Base-by-base conservation (phyloP, 371 early-diverging fungal species). In the Syncephalastrum contaminatum region DNA sequence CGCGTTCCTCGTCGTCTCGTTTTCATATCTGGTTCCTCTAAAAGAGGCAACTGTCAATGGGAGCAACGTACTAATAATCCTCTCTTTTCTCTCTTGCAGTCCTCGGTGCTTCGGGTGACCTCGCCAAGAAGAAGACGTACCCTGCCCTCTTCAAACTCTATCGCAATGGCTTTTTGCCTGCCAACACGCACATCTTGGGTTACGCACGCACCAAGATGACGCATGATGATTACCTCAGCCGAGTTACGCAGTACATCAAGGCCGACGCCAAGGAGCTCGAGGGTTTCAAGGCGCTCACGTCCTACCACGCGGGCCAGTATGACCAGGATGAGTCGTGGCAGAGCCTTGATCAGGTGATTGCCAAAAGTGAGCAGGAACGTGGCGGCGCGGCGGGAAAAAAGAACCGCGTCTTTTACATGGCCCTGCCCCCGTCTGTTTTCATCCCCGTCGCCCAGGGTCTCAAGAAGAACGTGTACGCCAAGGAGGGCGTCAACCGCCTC, bases 41-140 rank as follows among this genome's bases (percentile, higher is more conserved):
- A 30, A 30, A 30, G 36, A 30, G 36, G 36, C 36, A 30, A 30
- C 36, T 30, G 36, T 30, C 36, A 30, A 30, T 30, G 36, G 36
- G 10, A 30, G 36, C 36, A 30, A 30, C 7, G 5, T 30, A 30
- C 36, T 30, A 12, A 30, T 30, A 6, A 30, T 30, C 36, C 36
- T 30, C 36, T 30, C 1, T 30, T 10, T 40, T 46, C 47, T 13
- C 21, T 3, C 50, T 54, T 4, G 18, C 70, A 80, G 94, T 94
- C 7, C 83, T 94, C 43, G 94, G 94, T 52, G 94, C 94, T 12
- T 92, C 92, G 18, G 94, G 96, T 44, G 96, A 96, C 62, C 80
- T 96, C 59, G 96, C 95, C 48, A 94, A 93, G 83, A 95, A 95
- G 64, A 99, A 99, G 84, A 94, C 99, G 19, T 97, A 94, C 66